Base-by-base conservation (phyloP, 345 rosid genomes). In the Triadica sebifera region DNA sequence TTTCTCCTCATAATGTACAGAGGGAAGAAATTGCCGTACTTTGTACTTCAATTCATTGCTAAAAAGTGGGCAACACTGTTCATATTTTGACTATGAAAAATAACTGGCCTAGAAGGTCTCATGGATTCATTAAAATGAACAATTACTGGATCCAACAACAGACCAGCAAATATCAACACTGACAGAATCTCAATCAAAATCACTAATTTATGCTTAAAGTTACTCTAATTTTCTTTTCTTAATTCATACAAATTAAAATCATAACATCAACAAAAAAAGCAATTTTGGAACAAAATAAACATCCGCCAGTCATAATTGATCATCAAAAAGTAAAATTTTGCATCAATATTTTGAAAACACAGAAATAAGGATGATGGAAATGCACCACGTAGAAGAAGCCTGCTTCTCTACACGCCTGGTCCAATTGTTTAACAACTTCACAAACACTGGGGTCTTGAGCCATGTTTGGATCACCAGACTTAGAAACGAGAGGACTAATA, bases 371-470 rank as follows among this genome's bases (percentile, higher is more conserved):
- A 11, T 57, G 20, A 49, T 9, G 12, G 38, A 47, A 76, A 41
- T 15, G 37, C 87, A 94, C 97, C 91, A 90, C 97, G 65, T 94
- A 87, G 86, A 94, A 94, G 82, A 94, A 94, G 13, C 97, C 97
- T 20, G 97, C 90, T 43, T 90, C 91, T 34, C 90, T 80, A 75
- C 98, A 94, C 74, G 97, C 98, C 74, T 51, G 87, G 77, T 92
- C 90, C 68, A 94, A 78, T 78, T 88, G 76, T 60, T 72, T 72
- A 61, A 92, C 89, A 80, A 92, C 97, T 37, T 81, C 75, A 22
- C 72, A 63, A 2, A 90, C 97, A 22, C 79, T 83, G 4, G 84
- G 82, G 76, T 92, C 94, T 53, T 83, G 84, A 12, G 79, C 79
- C 88, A 90, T 85, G 63, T 83, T 62, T 19, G 92, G 85, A 74